Percentiles rank a stretch among this genome's conserved stretches.
Conservation (phyloP, 208 protist genomes). For the Wallacemonas collosoma region DNA sequence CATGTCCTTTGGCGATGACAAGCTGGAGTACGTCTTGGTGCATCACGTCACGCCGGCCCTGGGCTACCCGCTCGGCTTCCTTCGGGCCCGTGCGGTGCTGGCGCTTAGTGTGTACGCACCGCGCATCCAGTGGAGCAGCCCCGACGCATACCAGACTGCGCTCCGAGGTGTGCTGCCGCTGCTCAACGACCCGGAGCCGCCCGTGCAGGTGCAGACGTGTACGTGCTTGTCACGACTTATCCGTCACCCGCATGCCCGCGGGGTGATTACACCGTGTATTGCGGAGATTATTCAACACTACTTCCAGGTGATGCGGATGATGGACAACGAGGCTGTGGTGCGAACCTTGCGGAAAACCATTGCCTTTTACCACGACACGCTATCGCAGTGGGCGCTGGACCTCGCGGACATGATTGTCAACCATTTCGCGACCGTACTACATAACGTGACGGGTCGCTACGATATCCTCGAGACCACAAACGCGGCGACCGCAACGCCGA, state of each 20-base stretch:
- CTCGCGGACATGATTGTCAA: slow-evolving; percentile 81
- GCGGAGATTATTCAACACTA: slow-evolving; percentile 89
- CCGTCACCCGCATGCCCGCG: slow-evolving; percentile 55
- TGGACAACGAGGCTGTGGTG: slow-evolving; percentile 91
- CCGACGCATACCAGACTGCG: slow-evolving; percentile 52
- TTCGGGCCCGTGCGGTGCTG: slow-evolving; percentile 83
- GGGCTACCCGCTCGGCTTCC: slow-evolving; percentile 67
- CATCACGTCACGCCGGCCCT: slow-evolving; percentile 78
- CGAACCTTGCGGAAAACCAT: slow-evolving; percentile 90
- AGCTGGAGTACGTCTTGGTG: slow-evolving; percentile 81
- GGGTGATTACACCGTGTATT: slow-evolving; percentile 86
- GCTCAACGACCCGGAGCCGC: slow-evolving; percentile 81
- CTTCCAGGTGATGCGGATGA: slow-evolving; percentile 89
- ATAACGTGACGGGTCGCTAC: slow-evolving; percentile 55
- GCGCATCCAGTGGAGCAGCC: slow-evolving; percentile 72
- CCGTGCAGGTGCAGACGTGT: slow-evolving; percentile 91
- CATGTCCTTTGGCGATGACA: slow-evolving; percentile 63
- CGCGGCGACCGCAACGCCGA: neutral
- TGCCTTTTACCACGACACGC: slow-evolving; percentile 72
- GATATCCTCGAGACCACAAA: slow-evolving; percentile 35
- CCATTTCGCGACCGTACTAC: slow-evolving; percentile 70
- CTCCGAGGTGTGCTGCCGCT: slow-evolving; percentile 68
- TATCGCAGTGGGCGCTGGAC: slow-evolving; percentile 88
- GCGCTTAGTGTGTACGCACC: slow-evolving; percentile 70
- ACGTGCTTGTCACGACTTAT: slow-evolving; percentile 83